Base-by-base conservation (phyloP, 345 rosid species). In the Rubroshorea leprosula region DNA sequence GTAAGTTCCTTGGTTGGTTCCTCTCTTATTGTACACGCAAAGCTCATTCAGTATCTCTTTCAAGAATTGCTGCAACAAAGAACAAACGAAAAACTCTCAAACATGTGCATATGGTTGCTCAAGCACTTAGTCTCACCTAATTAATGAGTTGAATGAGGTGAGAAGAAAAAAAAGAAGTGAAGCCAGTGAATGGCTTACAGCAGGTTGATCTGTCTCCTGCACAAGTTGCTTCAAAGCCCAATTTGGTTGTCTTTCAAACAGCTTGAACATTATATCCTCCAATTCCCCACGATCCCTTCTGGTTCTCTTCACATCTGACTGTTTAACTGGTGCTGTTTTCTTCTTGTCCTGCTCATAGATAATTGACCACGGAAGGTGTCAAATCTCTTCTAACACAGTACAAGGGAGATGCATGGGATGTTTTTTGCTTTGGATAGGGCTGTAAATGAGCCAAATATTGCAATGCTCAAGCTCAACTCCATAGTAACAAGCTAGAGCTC, bases 171-270 rank as follows among this genome's bases (percentile, higher is more conserved):
- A 27, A 23, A 25, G 27, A 25, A 48, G 17, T 17, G 1, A 49
- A 7, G 47, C n/a, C 13, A 57, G 23, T 56, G 16, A 52, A 24
- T 31, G 45, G 45, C 71, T 27, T 80, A 84, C 96, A 46, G 92
- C 99, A 55, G 99, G 99, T 71, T 90, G 99, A 74, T 90, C 95
- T 1, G 99, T 93, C 72, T 93, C 96, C 60, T 79, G 96, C 23
- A 93, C 90, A 54, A 93, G 95, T 73, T 93, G 99, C 78, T 89
- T 93, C 54, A 93, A 51, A 31, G 96, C 80, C 99, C 97, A 90
- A 72, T 90, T 90, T 19, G 97, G 95, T 57, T 92, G 96, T 47
- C 84, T 88, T 72, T 89, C 98, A 45, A 92, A 92, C 46, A 92
- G 80, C 82, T 92, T 90, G 77, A 93, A 93, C 99, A 93, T 93